phyloP scores from a whole-genome alignment of 768 basidiomycete genomes.

The Suillus occidentalis region DNA sequence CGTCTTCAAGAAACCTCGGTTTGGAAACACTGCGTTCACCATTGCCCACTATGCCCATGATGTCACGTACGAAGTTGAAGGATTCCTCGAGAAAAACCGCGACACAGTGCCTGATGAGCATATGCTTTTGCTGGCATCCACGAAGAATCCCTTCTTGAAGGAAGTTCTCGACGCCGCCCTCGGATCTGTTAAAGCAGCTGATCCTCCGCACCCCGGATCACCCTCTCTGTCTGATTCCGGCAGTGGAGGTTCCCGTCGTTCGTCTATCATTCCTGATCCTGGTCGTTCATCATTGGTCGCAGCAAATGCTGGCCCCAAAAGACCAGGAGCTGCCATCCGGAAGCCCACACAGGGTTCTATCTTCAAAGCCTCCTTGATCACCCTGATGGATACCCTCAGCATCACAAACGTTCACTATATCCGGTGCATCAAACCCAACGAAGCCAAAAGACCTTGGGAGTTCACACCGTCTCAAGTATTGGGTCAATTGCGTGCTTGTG shows the following conservation, averaged over 20 bases:
- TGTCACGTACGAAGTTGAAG: slow-evolving; percentile 97
- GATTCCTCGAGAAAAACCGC: slow-evolving; percentile 98
- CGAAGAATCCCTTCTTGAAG: slow-evolving; percentile 90
- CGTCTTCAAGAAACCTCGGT: slow-evolving; percentile 98
- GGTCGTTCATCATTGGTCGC: slow-evolving; percentile 74
- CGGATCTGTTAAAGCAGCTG: slow-evolving; percentile 63
- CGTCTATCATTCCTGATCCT: slow-evolving; percentile 85
- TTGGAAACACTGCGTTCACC: slow-evolving; percentile 95
- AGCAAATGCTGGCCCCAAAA: slow-evolving; percentile 47
- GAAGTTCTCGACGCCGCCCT: slow-evolving; percentile 93
- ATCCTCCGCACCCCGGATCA: slow-evolving; percentile 71
- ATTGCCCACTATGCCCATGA: slow-evolving; percentile 98
- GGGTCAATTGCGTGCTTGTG: slow-evolving; percentile 93
- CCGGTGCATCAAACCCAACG: slow-evolving; percentile 99
- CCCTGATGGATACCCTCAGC: slow-evolving; percentile 95
- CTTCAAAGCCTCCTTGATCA: slow-evolving; percentile 93
- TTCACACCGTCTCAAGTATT: slow-evolving; percentile 95
- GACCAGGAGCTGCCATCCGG: slow-evolving; percentile 66
- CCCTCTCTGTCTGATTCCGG: slow-evolving; percentile 78
- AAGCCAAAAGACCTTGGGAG: slow-evolving; percentile 95
- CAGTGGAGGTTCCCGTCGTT: slow-evolving; percentile 75
- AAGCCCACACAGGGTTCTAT: slow-evolving; percentile 99
- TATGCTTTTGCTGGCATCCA: slow-evolving; percentile 80
- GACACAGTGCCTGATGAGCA: slow-evolving; percentile 99
- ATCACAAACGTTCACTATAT: slow-evolving; percentile 99